Base-by-base conservation (phyloP, 2,329 filamentous ascomycete species). In the Parastagonospora avenae region DNA sequence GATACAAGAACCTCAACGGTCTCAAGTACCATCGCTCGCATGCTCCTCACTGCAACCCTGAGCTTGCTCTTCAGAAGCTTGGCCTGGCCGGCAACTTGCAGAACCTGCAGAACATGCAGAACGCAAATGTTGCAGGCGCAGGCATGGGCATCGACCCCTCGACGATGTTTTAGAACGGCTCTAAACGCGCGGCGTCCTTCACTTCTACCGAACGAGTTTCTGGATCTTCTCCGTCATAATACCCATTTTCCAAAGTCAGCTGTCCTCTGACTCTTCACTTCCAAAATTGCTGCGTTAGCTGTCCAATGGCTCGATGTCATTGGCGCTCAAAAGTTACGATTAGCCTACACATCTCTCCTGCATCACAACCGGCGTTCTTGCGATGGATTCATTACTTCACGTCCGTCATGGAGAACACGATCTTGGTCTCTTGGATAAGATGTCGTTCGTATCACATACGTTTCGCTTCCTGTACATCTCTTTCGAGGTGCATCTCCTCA, bases 1-100 rank as follows among this genome's bases (percentile, higher is more conserved):
- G 94, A 45, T 99, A 99, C 79, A 99, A 99, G 86, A 99, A 99
- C 71, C 76, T 99, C 54, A 99, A 99, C 75, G 94, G 94, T 6
- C 84, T 99, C 56, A 99, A 99, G 85, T 99, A 99, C 71, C 86
- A 89, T 67, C 71, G 79, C 50, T 74, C 81, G 61, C 76, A 97
- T 73, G 94, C 91, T 10, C 88, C 91, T 19, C 89, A 89, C 46
- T 97, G 92, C 79, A 95, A 96, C 68, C 91, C 92, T 0, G 92
- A 96, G 55, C 85, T 88, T 27, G 83, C 85, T 66, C 72, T 84
- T 46, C 79, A 79, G 40, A 70, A 69, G 46, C 64, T 73, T 57
- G 72, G 67, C 14, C 60, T 74, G 30, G 66, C 70, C 12, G 71
- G 66, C 42, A 75, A 74, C 42, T 55, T 77, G 40, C 74, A 77